A percentile compares a stretch with the other conserved stretches of the same genome.
These are phyloP conservation scores for Oryza meyeriana DNA, from an alignment of 176 grass and related monocot species.

Conservation along the genomic window DNA sequence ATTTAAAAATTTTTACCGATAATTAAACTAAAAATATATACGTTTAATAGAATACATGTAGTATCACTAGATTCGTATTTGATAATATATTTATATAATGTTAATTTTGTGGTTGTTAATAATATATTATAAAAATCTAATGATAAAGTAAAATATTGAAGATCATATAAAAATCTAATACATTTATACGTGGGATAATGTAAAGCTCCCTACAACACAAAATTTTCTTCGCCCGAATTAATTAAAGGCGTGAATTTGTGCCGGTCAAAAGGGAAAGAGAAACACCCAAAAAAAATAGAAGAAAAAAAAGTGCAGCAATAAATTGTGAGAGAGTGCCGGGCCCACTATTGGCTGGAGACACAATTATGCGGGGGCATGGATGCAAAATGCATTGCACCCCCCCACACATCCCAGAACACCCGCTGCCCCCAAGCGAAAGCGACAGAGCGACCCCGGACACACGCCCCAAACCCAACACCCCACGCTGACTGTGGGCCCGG, in stretches of 20 bases:
- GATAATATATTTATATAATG: too few relatives aligned
- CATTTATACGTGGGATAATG: too few relatives aligned
- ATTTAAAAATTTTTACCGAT: too few relatives aligned
- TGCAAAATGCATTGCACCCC: constrained; percentile 5
- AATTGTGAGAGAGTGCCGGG: neutral
- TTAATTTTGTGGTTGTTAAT: too few relatives aligned
- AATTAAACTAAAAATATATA: too few relatives aligned
- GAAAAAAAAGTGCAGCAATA: neutral
- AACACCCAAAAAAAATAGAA: too few relatives aligned
- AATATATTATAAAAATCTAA: too few relatives aligned
- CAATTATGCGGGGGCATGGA: constrained; percentile 5
- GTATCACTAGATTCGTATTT: too few relatives aligned
- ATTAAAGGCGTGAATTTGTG: neutral
- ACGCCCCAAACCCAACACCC: accelerated
- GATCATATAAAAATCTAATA: too few relatives aligned
- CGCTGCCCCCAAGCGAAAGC: neutral
- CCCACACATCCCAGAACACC: neutral
- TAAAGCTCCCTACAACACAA: neutral
- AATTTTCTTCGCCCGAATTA: neutral
- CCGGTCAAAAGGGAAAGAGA: neutral
- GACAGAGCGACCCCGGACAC: too few relatives aligned
- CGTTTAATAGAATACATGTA: too few relatives aligned
- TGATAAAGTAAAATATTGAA: too few relatives aligned
- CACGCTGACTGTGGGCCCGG: neutral
- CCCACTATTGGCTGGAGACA: neutral